A percentile compares a stretch with the other conserved stretches of the same genome.
Conservation (phyloP, 345 rosid genomes). For the Atalantia buxifolia region DNA sequence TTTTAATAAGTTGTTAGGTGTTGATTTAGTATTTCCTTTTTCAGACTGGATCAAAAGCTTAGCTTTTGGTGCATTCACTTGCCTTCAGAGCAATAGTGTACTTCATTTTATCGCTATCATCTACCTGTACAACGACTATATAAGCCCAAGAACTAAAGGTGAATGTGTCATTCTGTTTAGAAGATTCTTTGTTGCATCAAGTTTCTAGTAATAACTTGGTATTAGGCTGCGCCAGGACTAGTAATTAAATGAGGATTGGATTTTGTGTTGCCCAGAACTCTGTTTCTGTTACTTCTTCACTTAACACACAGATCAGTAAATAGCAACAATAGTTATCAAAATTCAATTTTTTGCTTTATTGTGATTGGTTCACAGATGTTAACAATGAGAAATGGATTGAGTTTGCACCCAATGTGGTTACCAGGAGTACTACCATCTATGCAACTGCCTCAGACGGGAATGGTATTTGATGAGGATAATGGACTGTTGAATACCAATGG, state of each 20-base stretch:
- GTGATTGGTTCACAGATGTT: constrained; percentile 46
- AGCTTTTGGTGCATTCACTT: neutral
- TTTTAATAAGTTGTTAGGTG: neutral
- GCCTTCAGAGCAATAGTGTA: neutral
- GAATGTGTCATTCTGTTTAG: neutral
- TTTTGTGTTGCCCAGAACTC: neutral
- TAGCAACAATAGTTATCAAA: neutral
- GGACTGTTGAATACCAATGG: constrained; percentile 28
- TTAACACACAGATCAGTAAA: neutral
- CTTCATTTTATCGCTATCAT: neutral
- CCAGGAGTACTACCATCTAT: constrained; percentile 44
- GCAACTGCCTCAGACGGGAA: constrained; percentile 38
- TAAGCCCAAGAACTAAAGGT: neutral
- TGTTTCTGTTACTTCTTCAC: neutral
- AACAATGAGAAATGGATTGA: constrained; percentile 55
- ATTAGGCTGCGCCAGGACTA: neutral
- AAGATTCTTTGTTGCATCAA: neutral
- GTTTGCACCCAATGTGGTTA: constrained; percentile 48
- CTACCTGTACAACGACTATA: neutral
- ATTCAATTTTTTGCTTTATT: neutral
- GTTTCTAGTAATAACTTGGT: neutral
- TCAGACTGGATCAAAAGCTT: neutral
- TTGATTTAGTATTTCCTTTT: neutral
- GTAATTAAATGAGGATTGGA: neutral
- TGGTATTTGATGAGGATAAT: constrained; percentile 36